Base-by-base conservation (phyloP, 2,329 filamentous ascomycete genomes). In the Scleromitrula shiraiana region DNA sequence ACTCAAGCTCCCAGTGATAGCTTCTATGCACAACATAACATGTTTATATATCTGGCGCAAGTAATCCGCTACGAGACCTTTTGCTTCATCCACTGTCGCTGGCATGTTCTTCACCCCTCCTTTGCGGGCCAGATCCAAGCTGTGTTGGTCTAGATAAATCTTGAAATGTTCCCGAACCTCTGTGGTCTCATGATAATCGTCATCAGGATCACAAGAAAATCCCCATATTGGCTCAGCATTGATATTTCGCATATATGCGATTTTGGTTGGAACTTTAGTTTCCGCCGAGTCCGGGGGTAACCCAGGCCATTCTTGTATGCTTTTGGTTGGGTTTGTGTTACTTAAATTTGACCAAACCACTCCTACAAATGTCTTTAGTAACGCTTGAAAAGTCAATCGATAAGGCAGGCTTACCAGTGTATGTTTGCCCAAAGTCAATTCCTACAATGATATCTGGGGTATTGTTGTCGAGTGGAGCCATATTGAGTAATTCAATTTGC, bases 1-100 rank as follows among this genome's bases (percentile, higher is more conserved):
- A 50, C 55, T 33, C 17, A 57, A 49, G 50, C 51, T 32, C 50
- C 49, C 78, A 88, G 68, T 93, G 86, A 37, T 15, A 12, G 23
- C 17, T 23, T 48, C 45, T 5, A 42, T 41, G 14, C 22, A 36
- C 2, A 42, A 15, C 24, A 36, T 36, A 2, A 42, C 38, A 17
- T 42, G 38, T 3, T 30, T 23, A 8, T 35, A 29, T 14, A 48
- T 29, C 22, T 48, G 29, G 3, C 29, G 5, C 39, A 36, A 8
- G 23, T 42, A 42, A 5, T 42, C 45, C 5, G 23, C 35, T 10
- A 42, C 39, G 6, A 48, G 19, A 35, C 36, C 5, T 17, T 36
- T 48, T 15, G 38, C 45, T 36, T 48, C 30, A 8, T 42, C 38
- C 10, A 42, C 30, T 15, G 38, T 35, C n/a, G 42, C 45, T 5